Conservation (phyloP, 768 basidiomycete species). For the Brasilioporus rufonigricans region DNA sequence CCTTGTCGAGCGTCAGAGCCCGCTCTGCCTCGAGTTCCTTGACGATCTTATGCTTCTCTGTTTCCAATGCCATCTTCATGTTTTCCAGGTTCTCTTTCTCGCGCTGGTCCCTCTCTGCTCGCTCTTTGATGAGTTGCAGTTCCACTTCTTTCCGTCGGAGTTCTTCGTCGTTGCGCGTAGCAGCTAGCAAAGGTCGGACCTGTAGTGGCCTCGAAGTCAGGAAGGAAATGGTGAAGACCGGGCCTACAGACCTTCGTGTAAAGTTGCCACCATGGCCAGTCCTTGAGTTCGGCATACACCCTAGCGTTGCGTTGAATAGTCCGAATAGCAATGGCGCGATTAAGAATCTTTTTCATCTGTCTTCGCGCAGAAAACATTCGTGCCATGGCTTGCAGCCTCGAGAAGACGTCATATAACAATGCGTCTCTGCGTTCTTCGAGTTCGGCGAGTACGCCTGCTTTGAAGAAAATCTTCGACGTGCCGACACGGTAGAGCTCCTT, state of each 20-base stretch:
- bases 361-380: constrained; percentile 84
- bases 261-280: constrained; percentile 99
- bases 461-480: constrained; percentile 98
- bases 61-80: constrained; percentile 78
- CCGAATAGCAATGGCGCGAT: constrained; percentile 85
- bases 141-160: constrained; percentile 86
- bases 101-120: constrained; percentile 81
- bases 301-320: constrained; percentile 95
- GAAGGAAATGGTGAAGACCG: not conserved
- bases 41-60: constrained; percentile 80
- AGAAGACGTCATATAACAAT: constrained; percentile 86
- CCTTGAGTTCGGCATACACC: constrained; percentile 82
- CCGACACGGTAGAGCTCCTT: constrained; percentile 85
- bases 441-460: constrained; percentile 95
- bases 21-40: constrained; percentile 83
- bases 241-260: constrained; percentile 73
- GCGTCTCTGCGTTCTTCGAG: constrained; percentile 90
- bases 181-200: constrained; percentile 91
- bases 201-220: constrained; percentile 28
- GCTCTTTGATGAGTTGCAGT: constrained; percentile 72
- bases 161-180: constrained; percentile 91
- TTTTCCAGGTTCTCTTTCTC: constrained; percentile 78
- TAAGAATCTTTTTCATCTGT: constrained; percentile 92
- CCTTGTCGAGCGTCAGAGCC: constrained; percentile 76
- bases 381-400: constrained; percentile 80